Evolutionary conservation across 179 eudicot genomes (phyloP).

Genomic region (Actinidia arguta): DNA sequence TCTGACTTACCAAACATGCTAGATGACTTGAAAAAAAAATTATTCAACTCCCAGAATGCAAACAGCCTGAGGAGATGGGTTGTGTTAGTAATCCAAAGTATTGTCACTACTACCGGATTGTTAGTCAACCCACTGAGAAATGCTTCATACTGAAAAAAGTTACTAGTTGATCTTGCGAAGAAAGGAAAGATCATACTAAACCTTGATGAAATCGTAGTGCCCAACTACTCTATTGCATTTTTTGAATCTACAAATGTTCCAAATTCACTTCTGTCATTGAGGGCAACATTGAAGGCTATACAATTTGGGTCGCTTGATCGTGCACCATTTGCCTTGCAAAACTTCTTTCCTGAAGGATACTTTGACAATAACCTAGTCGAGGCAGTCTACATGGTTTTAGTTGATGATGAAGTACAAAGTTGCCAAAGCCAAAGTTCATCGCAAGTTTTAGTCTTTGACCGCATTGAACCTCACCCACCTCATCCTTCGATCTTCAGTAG

Average conservation of each 20-base stretch:
- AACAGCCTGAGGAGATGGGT: not conserved
- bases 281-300: not conserved
- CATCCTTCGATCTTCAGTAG: not conserved
- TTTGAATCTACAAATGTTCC: not conserved
- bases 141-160: not conserved
- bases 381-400: too few species aligned
- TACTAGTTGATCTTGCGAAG: not conserved
- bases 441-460: not conserved
- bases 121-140: not conserved
- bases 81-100: not conserved
- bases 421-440: not conserved
- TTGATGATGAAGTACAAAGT: not conserved
- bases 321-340: too few species aligned
- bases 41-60: not conserved
- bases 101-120: not conserved
- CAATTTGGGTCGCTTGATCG: not conserved
- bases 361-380: too few species aligned
- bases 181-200: not conserved
- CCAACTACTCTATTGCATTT: not conserved
- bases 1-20: not conserved
- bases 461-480: too few species aligned
- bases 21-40: not conserved
- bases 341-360: too few species aligned
- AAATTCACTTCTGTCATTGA: not conserved
- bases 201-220: not conserved